Base-by-base conservation (phyloP, 2,329 filamentous ascomycete species). In the Thermomyces lanuginosus region DNA sequence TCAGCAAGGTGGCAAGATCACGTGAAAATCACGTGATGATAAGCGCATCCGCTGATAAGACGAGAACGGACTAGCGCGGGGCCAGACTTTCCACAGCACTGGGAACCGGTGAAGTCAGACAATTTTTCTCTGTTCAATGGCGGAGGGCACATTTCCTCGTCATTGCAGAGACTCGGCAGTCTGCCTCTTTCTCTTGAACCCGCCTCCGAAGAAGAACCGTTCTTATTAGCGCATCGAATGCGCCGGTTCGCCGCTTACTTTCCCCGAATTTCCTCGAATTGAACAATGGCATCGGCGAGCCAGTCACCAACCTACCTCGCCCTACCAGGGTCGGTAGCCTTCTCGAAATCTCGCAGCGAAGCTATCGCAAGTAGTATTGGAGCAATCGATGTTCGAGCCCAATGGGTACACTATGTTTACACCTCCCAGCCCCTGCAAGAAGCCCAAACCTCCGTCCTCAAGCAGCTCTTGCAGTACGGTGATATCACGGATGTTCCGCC, bases 371-470 rank as follows among this genome's bases (percentile, higher is more conserved):
- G 46, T 10, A 53, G 49, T 29, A 48, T 61, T 30, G 53, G 53
- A 19, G 55, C 53, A 4, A 39, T 48, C 24, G 53, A 58, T 33
- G 51, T 63, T 21, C 49, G 55, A 22, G 57, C 57, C 22, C 55
- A 60, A 38, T 63, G 55, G 46, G 41, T 61, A 32, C 79, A 80
- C 58, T 80, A 78, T 44, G 62, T 78, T 31, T 64, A 75, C 45
- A 59, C 74, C 35, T 60, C 62, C 34, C 56, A 56, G 22, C 49
- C 55, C 25, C 53, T 65, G 26, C 43, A 51, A 30, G 48, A 54
- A 6, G 49, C 57, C 17, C 58, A 72, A 38, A 53, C 61, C 29
- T 51, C 55, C 19, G 56, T 63, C 2, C 48, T 76, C 27, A 58
- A 70, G 40, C 67, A 72, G 43, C 53, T 76, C 15, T 56, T 76